Evolutionary conservation across 2,329 filamentous ascomycete species (phyloP).

Genomic region (Colletotrichum sp.): DNA sequence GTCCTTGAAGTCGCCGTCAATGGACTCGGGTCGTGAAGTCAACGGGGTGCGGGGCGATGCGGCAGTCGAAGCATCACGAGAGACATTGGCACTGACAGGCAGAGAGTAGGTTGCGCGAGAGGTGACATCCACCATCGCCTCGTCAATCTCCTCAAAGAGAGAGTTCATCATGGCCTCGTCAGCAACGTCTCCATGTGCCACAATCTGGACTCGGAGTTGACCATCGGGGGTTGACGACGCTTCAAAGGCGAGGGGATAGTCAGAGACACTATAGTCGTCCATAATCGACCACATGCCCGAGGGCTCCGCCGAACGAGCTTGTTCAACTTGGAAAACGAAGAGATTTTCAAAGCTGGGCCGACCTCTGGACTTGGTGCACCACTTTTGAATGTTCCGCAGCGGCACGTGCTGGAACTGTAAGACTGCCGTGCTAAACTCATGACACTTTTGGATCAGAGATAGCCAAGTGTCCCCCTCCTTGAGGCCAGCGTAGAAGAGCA

Average conservation of each 20-base stretch:
- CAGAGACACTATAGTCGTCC: constrained; percentile 55
- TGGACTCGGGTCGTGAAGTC: constrained; percentile 6
- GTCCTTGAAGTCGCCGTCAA: background rate
- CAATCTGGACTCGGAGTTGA: constrained; percentile 61
- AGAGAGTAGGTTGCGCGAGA: constrained; percentile 1
- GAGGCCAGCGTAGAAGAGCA: constrained; percentile 69
- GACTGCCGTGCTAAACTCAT: constrained; percentile 71
- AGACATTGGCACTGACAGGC: constrained; percentile 6
- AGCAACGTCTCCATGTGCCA: constrained; percentile 54
- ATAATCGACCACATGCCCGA: constrained; percentile 58
- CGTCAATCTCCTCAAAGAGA: constrained; percentile 46
- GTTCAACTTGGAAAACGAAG: constrained; percentile 77
- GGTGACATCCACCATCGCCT: constrained; percentile 17
- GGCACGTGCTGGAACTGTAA: constrained; percentile 81
- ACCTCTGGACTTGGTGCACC: constrained; percentile 57
- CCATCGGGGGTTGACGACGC: constrained; percentile 58
- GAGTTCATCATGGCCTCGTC: constrained; percentile 31
- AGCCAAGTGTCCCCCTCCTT: constrained; percentile 57
- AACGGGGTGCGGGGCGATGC: constrained; percentile 9
- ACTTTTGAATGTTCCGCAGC: constrained; percentile 81
- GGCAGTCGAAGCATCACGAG: constrained; percentile 11
- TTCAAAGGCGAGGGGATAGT: constrained; percentile 83
- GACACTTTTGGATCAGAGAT: constrained; percentile 66
- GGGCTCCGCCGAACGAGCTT: constrained; percentile 3
- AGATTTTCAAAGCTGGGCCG: constrained; percentile 77